Conservation (phyloP, 2,329 filamentous ascomycete species). For the Arthroderma sp. region DNA sequence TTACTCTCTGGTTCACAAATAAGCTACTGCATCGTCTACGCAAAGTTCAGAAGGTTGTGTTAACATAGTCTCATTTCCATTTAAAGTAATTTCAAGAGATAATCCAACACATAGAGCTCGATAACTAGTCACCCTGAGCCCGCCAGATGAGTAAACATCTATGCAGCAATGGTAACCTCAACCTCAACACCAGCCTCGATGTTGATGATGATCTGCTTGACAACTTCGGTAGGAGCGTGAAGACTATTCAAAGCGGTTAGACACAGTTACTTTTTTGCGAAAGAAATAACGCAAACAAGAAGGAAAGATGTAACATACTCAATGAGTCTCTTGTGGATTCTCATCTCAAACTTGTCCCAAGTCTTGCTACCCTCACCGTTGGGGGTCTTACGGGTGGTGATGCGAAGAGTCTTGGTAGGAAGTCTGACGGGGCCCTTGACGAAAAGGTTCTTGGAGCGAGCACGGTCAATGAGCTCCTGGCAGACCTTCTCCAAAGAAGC, state of each 20-base stretch:
- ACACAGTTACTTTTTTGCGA: neutral
- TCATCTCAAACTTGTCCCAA: conserved; percentile 98
- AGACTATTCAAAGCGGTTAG: conserved; percentile 41
- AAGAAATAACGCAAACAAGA: neutral
- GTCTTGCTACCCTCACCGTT: conserved; percentile 99
- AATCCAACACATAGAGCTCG: too few species aligned
- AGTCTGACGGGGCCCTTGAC: conserved; percentile 98
- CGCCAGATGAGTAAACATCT: conserved; percentile 15
- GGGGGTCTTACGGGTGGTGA: conserved; percentile 97
- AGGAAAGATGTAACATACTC: conserved; percentile 46
- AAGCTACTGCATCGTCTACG: too few species aligned
- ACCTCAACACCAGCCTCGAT: conserved; percentile 42
- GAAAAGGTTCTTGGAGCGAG: conserved; percentile 94
- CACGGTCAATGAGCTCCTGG: conserved; percentile 94
- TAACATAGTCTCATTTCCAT: neutral
- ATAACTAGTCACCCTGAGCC: too few species aligned
- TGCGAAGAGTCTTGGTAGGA: conserved; percentile 91
- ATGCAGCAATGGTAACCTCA: conserved; percentile 41
- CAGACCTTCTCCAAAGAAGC: conserved; percentile 95
- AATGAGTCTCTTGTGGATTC: conserved; percentile 97
- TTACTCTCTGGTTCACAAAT: too few species aligned
- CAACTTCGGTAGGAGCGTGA: conserved; percentile 82
- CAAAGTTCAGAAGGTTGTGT: too few species aligned
- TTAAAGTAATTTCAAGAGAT: neutral
- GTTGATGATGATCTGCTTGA: conserved; percentile 43